Evolutionary conservation across 192 early-diverging fungal genomes (phyloP).

Genomic region (Phlyctochytrium bullatum): DNA sequence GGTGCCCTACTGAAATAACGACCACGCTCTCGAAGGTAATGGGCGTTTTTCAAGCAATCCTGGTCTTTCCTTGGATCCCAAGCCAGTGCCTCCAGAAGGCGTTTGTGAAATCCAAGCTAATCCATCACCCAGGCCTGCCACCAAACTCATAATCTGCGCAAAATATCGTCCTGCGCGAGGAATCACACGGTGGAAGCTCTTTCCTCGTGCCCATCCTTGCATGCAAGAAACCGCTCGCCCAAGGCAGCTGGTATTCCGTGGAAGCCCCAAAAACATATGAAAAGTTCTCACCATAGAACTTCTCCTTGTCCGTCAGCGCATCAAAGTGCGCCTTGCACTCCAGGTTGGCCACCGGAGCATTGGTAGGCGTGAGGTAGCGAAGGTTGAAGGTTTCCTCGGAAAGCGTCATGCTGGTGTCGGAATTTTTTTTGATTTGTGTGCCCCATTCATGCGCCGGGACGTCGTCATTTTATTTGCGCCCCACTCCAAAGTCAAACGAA

Average conservation of each 20-base stretch:
- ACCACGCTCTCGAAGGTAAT: no score
- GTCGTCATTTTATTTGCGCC: neutral
- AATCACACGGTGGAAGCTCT: no score
- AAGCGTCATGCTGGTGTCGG: neutral
- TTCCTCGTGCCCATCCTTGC: no score
- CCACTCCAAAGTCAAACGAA: no score
- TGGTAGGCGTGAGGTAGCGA: constrained; percentile 37
- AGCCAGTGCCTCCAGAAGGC: no score
- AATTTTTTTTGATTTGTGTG: neutral
- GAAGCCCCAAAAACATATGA: neutral
- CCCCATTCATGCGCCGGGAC: neutral
- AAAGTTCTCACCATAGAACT: constrained; percentile 33
- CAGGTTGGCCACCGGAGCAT: constrained; percentile 46
- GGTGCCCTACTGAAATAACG: no score
- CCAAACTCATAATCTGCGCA: no score
- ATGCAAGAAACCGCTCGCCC: no score
- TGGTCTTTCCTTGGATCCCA: no score
- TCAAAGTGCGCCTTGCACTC: constrained; percentile 54
- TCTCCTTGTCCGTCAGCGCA: constrained; percentile 40
- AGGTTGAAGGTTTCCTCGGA: neutral
- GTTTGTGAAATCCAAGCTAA: no score
- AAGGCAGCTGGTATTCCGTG: neutral
- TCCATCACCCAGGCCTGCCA: neutral
- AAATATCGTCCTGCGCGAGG: no score
- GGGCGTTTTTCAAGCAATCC: no score